Percentiles rank a stretch among this genome's conserved stretches.
Conservation (phyloP, 352 stramenopile species). For the Globisporangium emineosum region DNA sequence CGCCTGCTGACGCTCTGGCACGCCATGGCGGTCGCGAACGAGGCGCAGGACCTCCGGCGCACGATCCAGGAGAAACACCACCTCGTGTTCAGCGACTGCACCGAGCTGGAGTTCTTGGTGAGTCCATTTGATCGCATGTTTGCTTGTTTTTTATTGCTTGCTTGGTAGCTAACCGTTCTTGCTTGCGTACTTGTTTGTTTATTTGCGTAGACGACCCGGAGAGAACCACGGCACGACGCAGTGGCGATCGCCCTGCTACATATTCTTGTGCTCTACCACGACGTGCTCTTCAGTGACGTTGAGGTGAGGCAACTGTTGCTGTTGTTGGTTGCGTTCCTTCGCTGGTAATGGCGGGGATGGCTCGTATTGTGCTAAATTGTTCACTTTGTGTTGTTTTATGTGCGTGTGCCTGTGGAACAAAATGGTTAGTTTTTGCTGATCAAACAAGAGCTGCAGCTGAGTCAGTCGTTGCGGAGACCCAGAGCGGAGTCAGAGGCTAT, state of each 20-base stretch:
- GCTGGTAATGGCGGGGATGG: not conserved
- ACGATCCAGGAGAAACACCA: constrained; percentile 53
- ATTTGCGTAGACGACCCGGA: constrained; percentile 32
- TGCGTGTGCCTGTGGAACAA: not conserved
- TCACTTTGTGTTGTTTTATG: not conserved
- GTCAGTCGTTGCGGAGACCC: constrained; percentile 4
- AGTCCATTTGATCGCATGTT: constrained; percentile 3
- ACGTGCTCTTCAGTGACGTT: constrained; percentile 68
- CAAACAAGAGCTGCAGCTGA: constrained; percentile 47
- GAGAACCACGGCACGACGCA: constrained; percentile 33
- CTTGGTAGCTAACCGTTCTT: not conserved
- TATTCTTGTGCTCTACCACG: constrained; percentile 59
- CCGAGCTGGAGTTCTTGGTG: constrained; percentile 64
- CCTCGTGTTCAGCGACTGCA: constrained; percentile 56
- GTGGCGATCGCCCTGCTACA: constrained; percentile 50
- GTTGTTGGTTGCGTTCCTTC: not conserved
- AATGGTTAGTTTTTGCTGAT: constrained; percentile 38
- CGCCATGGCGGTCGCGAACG: constrained; percentile 37
- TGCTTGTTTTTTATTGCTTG: not conserved
- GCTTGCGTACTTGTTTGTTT: not conserved
- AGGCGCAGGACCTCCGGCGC: constrained; percentile 31
- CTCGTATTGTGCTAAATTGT: not conserved
- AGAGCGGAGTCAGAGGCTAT: not conserved
- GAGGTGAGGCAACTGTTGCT: constrained; percentile 31
- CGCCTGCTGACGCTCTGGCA: constrained; percentile 56